Percentiles rank a stretch among this genome's conserved stretches.
Conservation (phyloP, 768 basidiomycete genomes). For the Ephemerocybe angulata region DNA sequence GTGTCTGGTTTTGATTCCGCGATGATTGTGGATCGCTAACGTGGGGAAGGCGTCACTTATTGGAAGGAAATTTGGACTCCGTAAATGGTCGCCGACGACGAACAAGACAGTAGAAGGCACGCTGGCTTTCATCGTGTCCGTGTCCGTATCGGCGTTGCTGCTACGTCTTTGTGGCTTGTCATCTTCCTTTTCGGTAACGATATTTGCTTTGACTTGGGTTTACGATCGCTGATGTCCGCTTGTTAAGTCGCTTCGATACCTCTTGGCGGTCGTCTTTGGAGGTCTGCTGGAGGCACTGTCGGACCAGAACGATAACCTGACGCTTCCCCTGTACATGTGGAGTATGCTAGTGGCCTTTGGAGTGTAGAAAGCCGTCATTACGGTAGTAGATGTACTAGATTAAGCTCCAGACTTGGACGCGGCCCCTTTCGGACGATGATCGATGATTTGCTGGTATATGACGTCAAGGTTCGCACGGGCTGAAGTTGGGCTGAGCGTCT, state of each 20-base stretch:
- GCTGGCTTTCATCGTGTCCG: slow-evolving; percentile 70
- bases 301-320: slow-evolving; percentile 96
- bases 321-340: slow-evolving; percentile 95
- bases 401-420: too few relatives aligned
- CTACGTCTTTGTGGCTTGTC: slow-evolving; percentile 68
- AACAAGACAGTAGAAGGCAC: slow-evolving; percentile 93
- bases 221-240: slow-evolving; percentile 1
- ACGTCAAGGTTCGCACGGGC: slow-evolving; percentile 31
- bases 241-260: slow-evolving; percentile 63
- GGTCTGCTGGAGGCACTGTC: slow-evolving; percentile 86
- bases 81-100: slow-evolving; percentile 81
- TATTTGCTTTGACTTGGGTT: background rate
- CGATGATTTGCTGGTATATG: slow-evolving; percentile 14
- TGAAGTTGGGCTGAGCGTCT: too few relatives aligned
- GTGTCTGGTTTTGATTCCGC: slow-evolving; percentile 23
- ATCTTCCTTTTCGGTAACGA: slow-evolving; percentile 76
- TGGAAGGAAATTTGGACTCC: slow-evolving; percentile 76
- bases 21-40: background rate
- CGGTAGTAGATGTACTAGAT: slow-evolving; percentile 1
- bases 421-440: background rate
- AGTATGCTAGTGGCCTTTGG: slow-evolving; percentile 67
- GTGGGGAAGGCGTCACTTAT: slow-evolving; percentile 78
- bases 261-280: slow-evolving; percentile 56
- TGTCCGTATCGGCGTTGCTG: slow-evolving; percentile 64
- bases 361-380: too few relatives aligned